Base-by-base conservation (phyloP, 768 basidiomycete species). In the Nidularia sp. region DNA sequence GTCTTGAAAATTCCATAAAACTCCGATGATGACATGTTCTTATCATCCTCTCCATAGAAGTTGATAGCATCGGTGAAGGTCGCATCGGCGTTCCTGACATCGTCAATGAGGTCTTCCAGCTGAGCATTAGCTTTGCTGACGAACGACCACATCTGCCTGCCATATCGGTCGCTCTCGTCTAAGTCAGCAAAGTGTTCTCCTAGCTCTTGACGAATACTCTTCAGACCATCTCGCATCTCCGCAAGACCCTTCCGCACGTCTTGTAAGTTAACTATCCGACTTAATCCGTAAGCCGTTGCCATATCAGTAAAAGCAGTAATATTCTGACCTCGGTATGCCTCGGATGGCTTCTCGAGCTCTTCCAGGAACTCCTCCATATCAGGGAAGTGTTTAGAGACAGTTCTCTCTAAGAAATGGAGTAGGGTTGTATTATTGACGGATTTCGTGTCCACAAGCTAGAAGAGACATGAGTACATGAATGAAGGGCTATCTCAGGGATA, bases 1-100 rank as follows among this genome's bases (percentile, higher is more conserved):
- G 92, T 97, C 72, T 97, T 94, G 81, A 98, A 98, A 60, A 96
- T 86, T 9, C 85, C 93, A 70, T 93, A 99, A 73, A 98, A 99
- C 62, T 98, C 96, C 2, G 88, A 78, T 0, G 93, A 92, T 46
- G 86, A 71, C 81, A 88, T 85, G 55, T 75, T 88, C 67, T 87
- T 90, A 58, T 91, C 87, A 36, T 97, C 95, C 68, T 99, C 97
- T 8, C 95, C 94, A 62, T 90, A 99, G 63, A 93, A 96, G 52
- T 78, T 84, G 53, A 96, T 79, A 13, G 93, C 93, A 56, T 96
- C 92, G 34, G 78, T 77, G 63, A 93, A 93, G 0, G 84, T 85
- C 1, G 86, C 77, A 25, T 93, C 90, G 1, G 96, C 94, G 51
- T 86, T 79, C 51, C 87, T 89, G 55, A 96, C 86, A 59, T 92